phyloP scores from a whole-genome alignment of 805 yeast species.

The Phaffomyces opuntiae region DNA sequence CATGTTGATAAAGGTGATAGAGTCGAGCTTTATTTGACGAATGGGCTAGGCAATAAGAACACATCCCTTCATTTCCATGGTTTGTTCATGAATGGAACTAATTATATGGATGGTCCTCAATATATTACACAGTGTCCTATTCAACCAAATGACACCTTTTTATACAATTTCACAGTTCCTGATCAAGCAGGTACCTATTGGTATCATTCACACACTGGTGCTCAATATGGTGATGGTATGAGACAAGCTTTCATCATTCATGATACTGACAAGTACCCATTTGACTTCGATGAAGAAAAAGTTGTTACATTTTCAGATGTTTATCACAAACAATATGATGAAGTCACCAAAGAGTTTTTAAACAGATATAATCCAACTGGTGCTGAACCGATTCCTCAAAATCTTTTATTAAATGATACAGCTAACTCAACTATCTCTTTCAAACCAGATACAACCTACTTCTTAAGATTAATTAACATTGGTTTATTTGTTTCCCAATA shows the following conservation, averaged over 20 bases:
- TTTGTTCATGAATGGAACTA: conserved; percentile 54
- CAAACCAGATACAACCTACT: conserved; percentile 53
- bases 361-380: conserved; percentile 75
- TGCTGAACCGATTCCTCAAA: conserved; percentile 75
- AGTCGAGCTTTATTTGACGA: conserved; percentile 50
- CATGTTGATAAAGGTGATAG: conserved; percentile 61
- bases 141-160: conserved; percentile 55
- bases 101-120: conserved; percentile 73
- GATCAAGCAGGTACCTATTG: conserved; percentile 74
- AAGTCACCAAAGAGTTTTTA: conserved; percentile 41
- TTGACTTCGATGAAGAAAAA: conserved; percentile 56
- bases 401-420: conserved; percentile 57
- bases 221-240: conserved; percentile 75
- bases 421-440: conserved; percentile 49
- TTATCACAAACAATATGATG: conserved; percentile 50
- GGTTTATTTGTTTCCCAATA: conserved; percentile 75
- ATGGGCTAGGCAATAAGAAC: conserved; percentile 43
- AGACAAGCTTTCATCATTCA: conserved; percentile 64
- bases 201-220: conserved; percentile 77
- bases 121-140: conserved; percentile 78
- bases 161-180: conserved; percentile 63
- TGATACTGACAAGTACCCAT: conserved; percentile 38
- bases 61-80: conserved; percentile 82
- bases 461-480: conserved; percentile 55
- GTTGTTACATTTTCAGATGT: conserved; percentile 53